These are phyloP conservation scores for Axilococcus clingmanii DNA, from an alignment of 139 green algal genomes.

Conservation along the genomic window DNA sequence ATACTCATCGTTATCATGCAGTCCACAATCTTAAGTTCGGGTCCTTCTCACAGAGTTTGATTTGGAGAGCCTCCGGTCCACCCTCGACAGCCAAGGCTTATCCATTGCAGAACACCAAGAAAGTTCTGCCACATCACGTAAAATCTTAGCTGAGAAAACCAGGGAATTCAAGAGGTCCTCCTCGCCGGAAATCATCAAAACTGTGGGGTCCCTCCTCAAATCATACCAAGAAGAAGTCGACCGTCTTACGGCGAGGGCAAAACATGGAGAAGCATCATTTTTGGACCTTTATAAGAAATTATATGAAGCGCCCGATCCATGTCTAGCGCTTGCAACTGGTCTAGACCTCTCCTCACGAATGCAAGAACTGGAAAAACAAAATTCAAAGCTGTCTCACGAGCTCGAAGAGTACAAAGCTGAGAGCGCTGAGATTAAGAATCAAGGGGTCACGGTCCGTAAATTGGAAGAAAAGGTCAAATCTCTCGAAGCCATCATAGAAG, in stretches of 20 bases:
- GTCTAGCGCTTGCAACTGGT: constrained; percentile 40
- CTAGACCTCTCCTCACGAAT: constrained; percentile 28
- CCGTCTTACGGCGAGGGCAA: constrained; percentile 54
- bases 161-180: constrained; percentile 31
- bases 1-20: not conserved
- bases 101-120: constrained; percentile 77
- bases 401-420: constrained; percentile 78
- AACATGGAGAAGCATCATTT: constrained; percentile 62
- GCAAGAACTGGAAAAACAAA: constrained; percentile 48
- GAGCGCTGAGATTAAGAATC: constrained; percentile 67
- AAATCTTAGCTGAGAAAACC: constrained; percentile 53
- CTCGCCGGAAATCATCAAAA: constrained; percentile 23
- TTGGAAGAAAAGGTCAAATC: constrained; percentile 52
- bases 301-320: constrained; percentile 89
- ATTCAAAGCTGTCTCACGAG: constrained; percentile 37
- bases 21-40: not conserved
- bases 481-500: constrained; percentile 39
- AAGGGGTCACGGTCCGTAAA: constrained; percentile 72
- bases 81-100: constrained; percentile 75
- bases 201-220: constrained; percentile 64
- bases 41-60: constrained; percentile 58
- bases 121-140: constrained; percentile 39
- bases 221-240: constrained; percentile 91
- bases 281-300: constrained; percentile 84
- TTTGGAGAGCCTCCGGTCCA: constrained; percentile 55